Percentiles rank a stretch among this genome's conserved stretches.
phyloP scores from a whole-genome alignment of 1,139 yeast genomes.

The Pichia sp. region DNA sequence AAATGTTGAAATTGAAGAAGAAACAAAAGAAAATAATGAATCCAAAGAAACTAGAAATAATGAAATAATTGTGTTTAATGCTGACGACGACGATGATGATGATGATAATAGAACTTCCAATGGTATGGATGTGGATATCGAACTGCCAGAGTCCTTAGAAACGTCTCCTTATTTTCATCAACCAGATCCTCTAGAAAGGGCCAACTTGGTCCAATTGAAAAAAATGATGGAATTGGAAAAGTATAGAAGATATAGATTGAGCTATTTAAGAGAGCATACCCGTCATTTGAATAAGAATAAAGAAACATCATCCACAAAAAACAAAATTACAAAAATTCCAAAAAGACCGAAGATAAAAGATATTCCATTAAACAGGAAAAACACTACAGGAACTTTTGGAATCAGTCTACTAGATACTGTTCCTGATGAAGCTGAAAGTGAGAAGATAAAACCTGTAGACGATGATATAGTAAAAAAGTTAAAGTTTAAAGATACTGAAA shows the following conservation, averaged over 20 bases:
- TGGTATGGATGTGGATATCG: conserved; percentile 1
- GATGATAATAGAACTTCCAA: neutral
- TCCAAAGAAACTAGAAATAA: neutral
- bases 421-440: conserved; percentile 15
- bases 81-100: conserved; percentile 1
- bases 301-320: conserved; percentile 3
- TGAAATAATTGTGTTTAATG: conserved; percentile 7
- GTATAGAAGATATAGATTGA: conserved; percentile 23
- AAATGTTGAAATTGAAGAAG: conserved; percentile 8
- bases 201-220: conserved; percentile 25
- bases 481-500: conserved; percentile 16
- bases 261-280: conserved; percentile 24
- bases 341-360: conserved; percentile 1
- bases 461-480: conserved; percentile 14
- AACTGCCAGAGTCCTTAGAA: neutral
- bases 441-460: conserved; percentile 15
- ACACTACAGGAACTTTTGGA: conserved; percentile 23
- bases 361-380: conserved; percentile 20
- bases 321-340: neutral
- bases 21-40: neutral
- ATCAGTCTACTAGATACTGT: conserved; percentile 17
- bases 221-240: conserved; percentile 28
- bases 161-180: conserved; percentile 13
- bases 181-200: conserved; percentile 27
- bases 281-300: conserved; percentile 17